Evolutionary conservation across 148 eudicot species (phyloP), one percentile per base, ranked within the genome.

Genomic region (Chenopodium formosanum): DNA sequence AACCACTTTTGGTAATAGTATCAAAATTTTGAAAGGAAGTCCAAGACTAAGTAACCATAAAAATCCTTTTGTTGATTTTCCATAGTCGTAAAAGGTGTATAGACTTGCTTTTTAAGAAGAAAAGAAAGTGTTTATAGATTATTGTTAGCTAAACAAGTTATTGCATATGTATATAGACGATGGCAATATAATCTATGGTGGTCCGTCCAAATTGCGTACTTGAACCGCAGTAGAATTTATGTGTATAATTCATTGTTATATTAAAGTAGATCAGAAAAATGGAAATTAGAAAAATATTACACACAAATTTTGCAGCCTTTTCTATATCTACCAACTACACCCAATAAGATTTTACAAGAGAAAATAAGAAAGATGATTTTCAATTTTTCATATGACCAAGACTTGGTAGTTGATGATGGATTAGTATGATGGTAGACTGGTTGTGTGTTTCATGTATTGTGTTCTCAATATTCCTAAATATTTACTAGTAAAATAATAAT

Each of bases 141-240:
- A 64, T 0, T 34, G 37, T 2, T 34, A 34, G 37, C 37, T 34
- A 34, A 34, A 34, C 37, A 34, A 34, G 37, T 34, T 34, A 34
- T 34, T 34, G 37, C 4, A 34, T 34, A 34, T 2, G 4, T 3
- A 34, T 34, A 34, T 4, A 40, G 44, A 40, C 8, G 44, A 40
- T 40, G 0, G 44, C 44, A 40, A 5, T 40, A 40, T 40, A 6
- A 40, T 40, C 7, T 6, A 40, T 40, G 44, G 47, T 37, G 52
- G 19, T 76, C 67, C 68, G 19, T 76, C n/a, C 31, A 22, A 34
- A 76, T 76, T 58, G 31, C 78, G 78, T 76, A 62, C 50, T 58
- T 20, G 78, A 60, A 76, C 69, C 78, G 68, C 27, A 32, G 50
- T 19, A 76, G 27, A 60, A 20, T 47, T 25, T 3, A 73, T n/a